Conservation (phyloP, 83 land plant genomes). For the Diphasiastrum complanatum region DNA sequence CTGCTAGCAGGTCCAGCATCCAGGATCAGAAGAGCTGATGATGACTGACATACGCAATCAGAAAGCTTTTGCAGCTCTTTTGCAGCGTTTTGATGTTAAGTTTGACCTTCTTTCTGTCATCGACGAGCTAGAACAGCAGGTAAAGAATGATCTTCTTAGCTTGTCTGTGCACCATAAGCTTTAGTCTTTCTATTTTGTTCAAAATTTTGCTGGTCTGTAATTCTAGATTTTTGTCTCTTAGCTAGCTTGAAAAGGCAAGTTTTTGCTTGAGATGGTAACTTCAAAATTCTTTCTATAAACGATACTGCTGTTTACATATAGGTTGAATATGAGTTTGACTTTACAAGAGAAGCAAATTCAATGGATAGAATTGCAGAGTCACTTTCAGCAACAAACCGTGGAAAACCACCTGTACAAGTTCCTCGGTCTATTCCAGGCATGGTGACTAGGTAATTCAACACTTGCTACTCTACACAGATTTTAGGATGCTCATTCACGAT, state of each 20-base stretch:
- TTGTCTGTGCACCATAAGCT: not conserved
- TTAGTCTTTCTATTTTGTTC: not conserved
- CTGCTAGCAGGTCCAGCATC: slow-evolving; percentile 28
- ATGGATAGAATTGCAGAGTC: slow-evolving; percentile 10
- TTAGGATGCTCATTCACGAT: too few species aligned
- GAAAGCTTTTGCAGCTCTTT: slow-evolving; percentile 20
- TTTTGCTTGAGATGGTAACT: too few species aligned
- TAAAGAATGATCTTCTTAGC: not conserved
- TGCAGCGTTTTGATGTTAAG: slow-evolving; percentile 22
- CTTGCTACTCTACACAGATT: too few species aligned
- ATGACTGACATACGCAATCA: slow-evolving; percentile 25
- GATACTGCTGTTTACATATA: not conserved
- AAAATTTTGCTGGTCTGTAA: too few species aligned
- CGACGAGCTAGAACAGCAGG: slow-evolving; percentile 20
- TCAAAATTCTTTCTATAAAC: too few species aligned
- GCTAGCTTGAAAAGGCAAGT: too few species aligned
- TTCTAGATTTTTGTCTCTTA: too few species aligned
- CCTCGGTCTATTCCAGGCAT: slow-evolving; percentile 5
- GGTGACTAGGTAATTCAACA: slow-evolving; percentile 16
- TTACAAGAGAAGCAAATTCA: slow-evolving; percentile 8
- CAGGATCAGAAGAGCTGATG: slow-evolving; percentile 22
- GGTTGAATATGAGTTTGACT: slow-evolving; percentile 13
- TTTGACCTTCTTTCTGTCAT: slow-evolving; percentile 18
- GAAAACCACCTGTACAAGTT: slow-evolving; percentile 9
- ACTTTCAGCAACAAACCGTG: slow-evolving; percentile 1